Base-by-base conservation (phyloP, 2,329 filamentous ascomycete genomes). In the Zymoseptoria pseudotritici region DNA sequence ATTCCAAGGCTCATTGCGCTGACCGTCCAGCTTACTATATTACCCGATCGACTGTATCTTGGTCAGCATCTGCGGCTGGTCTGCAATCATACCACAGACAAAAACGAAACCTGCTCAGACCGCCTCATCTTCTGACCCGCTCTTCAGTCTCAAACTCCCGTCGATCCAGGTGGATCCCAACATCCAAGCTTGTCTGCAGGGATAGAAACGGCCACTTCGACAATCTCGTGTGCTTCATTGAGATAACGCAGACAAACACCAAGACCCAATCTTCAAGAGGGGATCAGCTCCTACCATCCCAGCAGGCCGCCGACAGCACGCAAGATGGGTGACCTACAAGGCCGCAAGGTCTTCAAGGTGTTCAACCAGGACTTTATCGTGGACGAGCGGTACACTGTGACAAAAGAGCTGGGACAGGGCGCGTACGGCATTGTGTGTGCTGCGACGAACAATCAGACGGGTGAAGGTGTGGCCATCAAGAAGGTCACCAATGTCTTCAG, bases 401-500 rank as follows among this genome's bases (percentile, higher is more conserved):
- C 93, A 67, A 99, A 99, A 83, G 94, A 99, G 81, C 83, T 99
- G 58, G 94, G 94, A 53, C 94, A 99, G 77, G 94, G 94, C 73
- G 94, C 94, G 72, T 99, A 99, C 74, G 94, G 94, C 74, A 97
- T 99, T 72, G 94, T 99, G 73, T 99, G 94, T 77, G 93, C 94
- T 62, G 94, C 94, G 58, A 90, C 91, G 67, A 97, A 97, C 82
- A 87, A 86, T 74, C 86, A 91, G 76, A 95, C 89, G 31, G 88
- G 86, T 71, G 94, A 99, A 75, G 92, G 93, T 50, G 92, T 99
- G 64, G 94, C 94, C 71, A 94, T 99, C 82, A 99, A 99, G 80
- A 99, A 99, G 79, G 91, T 99, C 75, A 99, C 94, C 80, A 99
- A 99, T 89, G 93, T 99, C 71, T 99, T 99, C 79, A 97, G 91